Base-by-base conservation (phyloP, 176 grass and related monocot species). In the Phragmites australis region DNA sequence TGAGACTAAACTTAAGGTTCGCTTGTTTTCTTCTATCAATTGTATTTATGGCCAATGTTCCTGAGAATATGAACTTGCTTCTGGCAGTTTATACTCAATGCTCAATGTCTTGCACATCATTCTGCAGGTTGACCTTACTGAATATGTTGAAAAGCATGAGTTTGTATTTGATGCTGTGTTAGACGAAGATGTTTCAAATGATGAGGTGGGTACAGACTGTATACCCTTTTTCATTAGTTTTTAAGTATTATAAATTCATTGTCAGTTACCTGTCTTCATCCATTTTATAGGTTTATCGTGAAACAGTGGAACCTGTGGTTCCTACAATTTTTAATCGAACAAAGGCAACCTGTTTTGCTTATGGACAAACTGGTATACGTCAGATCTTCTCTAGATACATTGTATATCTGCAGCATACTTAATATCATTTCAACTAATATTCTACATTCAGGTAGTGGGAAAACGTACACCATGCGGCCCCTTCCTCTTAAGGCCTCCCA, bases 311-410 rank as follows among this genome's bases (percentile, higher is more conserved):
- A 67, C 93, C 93, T 73, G 80, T 99, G 76, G 88, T 99, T 65
- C 97, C 97, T 78, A 88, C 97, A 68, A 99, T 99, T 81, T 99
- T 99, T 86, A 88, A 91, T 44, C 90, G 93, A 77, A 99, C 79
- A 30, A 99, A 99, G 78, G 97, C 97, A 83, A 96, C 97, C 74
- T 99, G 97, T 88, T 99, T 99, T 93, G 97, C 97, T 45, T 99
- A 96, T 83, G 97, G 97, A 74, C 97, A 99, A 93, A 99, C 97
- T n/a, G 97, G 95, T 80, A 90, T 81, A 73, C 59, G 13, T 58
- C 66, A 11, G 16, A 22, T 74, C 63, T 60, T 71, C 50, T 80
- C 17, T 86, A 80, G 5, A 66, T 65, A 19, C 43, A 73, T 42
- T 16, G 11, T 84, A 60, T 65, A 44, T 77, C 8, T 71, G 25